Evolutionary conservation across 225 moss, liverwort and hornwort genomes (phyloP), one percentile per base, ranked within the genome.

Genomic region (Marchantia paleacea): DNA sequence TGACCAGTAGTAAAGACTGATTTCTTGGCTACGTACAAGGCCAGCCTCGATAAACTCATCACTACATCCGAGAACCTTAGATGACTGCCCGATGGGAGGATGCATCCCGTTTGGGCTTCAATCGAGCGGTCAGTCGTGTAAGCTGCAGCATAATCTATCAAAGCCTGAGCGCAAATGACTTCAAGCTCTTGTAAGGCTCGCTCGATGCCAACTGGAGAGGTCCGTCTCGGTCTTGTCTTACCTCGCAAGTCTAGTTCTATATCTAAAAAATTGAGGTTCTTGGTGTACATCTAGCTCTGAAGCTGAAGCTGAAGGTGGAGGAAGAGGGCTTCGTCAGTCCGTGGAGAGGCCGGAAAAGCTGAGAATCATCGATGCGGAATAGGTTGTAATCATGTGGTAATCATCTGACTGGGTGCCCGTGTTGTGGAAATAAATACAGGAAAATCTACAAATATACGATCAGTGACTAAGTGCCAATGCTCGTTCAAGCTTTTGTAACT

Each of bases 391-490:
- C 11, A 55, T n/a, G n/a, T n/a, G n/a, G n/a, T n/a, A n/a, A n/a
- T 12, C 53, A 13, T 53, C 28, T 68, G 28, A 31, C 28, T 14
- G 29, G 28, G 68, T 22, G 39, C 72, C 54, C 28, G 54, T 14
- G 54, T 52, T 55, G 15, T 52, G 26, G 28, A 74, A 7, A 28
- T 14, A 74, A 74, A 55, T 54, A 74, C 25, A 55, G 26, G 74
- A 28, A 74, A 74, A 54, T 54, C 74, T 74, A 74, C 54, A 54
- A 10, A 55, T 74, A 55, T 25, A 55, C 25, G 68, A 68, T 68
- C 68, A 68, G 15, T 62, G 68, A 68, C 68, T 31, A 70, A 11
- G 47, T 18, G 69, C 69, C 69, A 70, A 12, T 49, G 54, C 53
- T 74, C 28, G 54, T 74, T 52, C 28, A 28, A 52, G 74, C 8